These are phyloP conservation scores for Sugiyamaella floridensis DNA, from an alignment of 805 yeast genomes.

Conservation along the genomic window DNA sequence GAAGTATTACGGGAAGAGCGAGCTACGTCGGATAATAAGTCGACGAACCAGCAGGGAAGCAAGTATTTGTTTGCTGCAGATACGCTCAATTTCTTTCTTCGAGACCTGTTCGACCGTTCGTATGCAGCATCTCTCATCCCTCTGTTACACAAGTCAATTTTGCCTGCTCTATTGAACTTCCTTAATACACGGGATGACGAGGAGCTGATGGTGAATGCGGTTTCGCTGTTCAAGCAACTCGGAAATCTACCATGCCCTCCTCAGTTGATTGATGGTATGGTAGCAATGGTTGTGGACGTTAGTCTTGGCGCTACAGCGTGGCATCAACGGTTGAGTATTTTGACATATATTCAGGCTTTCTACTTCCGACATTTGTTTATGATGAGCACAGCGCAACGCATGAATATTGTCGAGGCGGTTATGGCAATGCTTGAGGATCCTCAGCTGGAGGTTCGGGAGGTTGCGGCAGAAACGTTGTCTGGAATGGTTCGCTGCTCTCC, in stretches of 20 bases:
- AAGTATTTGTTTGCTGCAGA: slow-evolving; percentile 54
- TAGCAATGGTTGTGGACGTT: slow-evolving; percentile 40
- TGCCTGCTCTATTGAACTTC: slow-evolving; percentile 64
- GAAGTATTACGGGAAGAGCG: slow-evolving; percentile 34
- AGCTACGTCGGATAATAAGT: slow-evolving; percentile 38
- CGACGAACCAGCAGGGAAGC: slow-evolving; percentile 27
- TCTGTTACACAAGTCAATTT: slow-evolving; percentile 43
- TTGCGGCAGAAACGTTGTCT: slow-evolving; percentile 67
- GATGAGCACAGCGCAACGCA: slow-evolving; percentile 43
- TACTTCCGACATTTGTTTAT: slow-evolving; percentile 61
- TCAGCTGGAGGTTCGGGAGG: slow-evolving; percentile 68
- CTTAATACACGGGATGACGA: slow-evolving; percentile 73
- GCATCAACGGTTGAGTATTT: slow-evolving; percentile 58
- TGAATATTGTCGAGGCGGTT: slow-evolving; percentile 45
- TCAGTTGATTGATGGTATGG: slow-evolving; percentile 36
- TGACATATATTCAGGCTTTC: slow-evolving; percentile 65
- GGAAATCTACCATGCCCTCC: slow-evolving; percentile 43
- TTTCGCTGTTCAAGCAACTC: slow-evolving; percentile 38
- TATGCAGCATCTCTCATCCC: slow-evolving; percentile 48
- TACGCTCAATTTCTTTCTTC: slow-evolving; percentile 56
- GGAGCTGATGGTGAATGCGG: slow-evolving; percentile 42
- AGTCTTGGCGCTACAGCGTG: slow-evolving; percentile 37
- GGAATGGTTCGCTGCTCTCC: slow-evolving; percentile 66
- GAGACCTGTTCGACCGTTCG: slow-evolving; percentile 47
- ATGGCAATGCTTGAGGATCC: slow-evolving; percentile 49